phyloP scores from a whole-genome alignment of 2,329 filamentous ascomycete genomes.

The Aspergillus ruber region DNA sequence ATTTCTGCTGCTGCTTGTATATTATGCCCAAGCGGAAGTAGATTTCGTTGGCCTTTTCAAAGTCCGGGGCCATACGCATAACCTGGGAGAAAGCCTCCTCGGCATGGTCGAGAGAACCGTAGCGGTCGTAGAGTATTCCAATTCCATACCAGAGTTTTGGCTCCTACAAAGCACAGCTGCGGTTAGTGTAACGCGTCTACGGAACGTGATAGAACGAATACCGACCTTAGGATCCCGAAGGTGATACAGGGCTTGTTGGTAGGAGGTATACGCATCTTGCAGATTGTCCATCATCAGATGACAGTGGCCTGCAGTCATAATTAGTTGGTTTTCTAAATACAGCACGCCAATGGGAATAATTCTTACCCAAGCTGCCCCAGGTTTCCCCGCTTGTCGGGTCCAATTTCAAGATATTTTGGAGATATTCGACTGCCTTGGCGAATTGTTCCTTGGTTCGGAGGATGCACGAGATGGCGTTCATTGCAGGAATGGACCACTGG shows the following conservation, averaged over 20 bases:
- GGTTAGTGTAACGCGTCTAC: constrained; percentile 1
- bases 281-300: constrained; percentile 98
- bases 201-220: constrained; percentile 5
- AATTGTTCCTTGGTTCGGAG: constrained; percentile 89
- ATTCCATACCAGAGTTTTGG: constrained; percentile 99
- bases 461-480: constrained; percentile 91
- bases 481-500: constrained; percentile 77
- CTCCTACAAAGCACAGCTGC: constrained; percentile 51
- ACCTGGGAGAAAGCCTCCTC: constrained; percentile 98
- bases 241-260: constrained; percentile 91
- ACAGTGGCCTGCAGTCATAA: constrained; percentile 66
- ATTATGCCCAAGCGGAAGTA: constrained; percentile 99
- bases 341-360: neutral
- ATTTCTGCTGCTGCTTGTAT: constrained; percentile 97
- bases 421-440: constrained; percentile 85
- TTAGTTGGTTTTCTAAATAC: constrained; percentile 7
- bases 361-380: constrained; percentile 85
- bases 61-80: constrained; percentile 96
- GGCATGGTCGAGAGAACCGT: constrained; percentile 92
- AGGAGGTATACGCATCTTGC: constrained; percentile 93
- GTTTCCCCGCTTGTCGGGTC: constrained; percentile 87
- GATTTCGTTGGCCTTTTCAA: constrained; percentile 98
- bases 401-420: constrained; percentile 83
- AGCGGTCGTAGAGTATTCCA: constrained; percentile 92
- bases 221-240: constrained; percentile 83